These are phyloP conservation scores for Chrysoporthe austroafricana DNA, from an alignment of 2,329 filamentous ascomycete genomes.

Conservation along the genomic window DNA sequence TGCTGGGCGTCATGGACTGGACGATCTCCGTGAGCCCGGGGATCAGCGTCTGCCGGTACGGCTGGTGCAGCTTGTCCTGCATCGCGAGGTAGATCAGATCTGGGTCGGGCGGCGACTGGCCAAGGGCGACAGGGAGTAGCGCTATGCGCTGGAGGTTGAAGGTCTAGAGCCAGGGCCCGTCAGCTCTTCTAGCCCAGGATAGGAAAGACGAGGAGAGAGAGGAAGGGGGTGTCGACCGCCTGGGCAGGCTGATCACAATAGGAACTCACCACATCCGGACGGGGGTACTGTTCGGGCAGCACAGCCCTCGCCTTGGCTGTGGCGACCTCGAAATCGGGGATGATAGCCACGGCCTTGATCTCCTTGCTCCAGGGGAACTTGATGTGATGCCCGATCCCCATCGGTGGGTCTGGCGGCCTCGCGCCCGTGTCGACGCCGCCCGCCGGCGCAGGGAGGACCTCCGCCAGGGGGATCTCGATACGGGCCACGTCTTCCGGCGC, in stretches of 20 bases:
- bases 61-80: constrained; percentile 98
- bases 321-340: constrained; percentile 94
- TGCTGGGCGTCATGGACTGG: constrained; percentile 84
- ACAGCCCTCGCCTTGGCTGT: constrained; percentile 89
- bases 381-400: constrained; percentile 93
- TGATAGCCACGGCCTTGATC: constrained; percentile 96
- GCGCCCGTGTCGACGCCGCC: constrained; percentile 90
- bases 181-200: background rate
- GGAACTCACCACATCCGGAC: constrained; percentile 75
- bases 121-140: constrained; percentile 84
- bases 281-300: constrained; percentile 77
- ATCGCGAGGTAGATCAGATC: constrained; percentile 96
- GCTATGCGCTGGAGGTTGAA: constrained; percentile 97
- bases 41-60: constrained; percentile 89
- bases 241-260: background rate
- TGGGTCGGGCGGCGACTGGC: constrained; percentile 86
- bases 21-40: constrained; percentile 91
- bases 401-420: constrained; percentile 83
- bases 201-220: background rate
- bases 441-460: constrained; percentile 87
- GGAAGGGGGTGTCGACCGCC: background rate
- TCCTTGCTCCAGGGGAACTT: constrained; percentile 92
- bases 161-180: constrained; percentile 47
- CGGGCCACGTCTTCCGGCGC: constrained; percentile 86
- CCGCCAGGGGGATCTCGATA: constrained; percentile 90